Evolutionary conservation across 2,329 filamentous ascomycete genomes (phyloP).

Genomic region (Thelonectria blattea): DNA sequence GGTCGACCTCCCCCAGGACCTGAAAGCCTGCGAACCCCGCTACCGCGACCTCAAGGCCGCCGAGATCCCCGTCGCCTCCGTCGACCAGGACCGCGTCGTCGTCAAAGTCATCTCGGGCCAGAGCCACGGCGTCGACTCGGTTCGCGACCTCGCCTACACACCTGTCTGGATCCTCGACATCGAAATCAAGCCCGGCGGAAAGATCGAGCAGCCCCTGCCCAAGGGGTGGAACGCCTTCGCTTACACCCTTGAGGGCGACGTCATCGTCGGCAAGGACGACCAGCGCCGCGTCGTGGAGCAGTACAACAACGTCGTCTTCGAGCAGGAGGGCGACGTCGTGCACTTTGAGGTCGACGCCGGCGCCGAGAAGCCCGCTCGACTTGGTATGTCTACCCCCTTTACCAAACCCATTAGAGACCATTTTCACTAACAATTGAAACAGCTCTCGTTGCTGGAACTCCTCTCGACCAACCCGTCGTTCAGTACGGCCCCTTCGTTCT

Average conservation of each 20-base stretch:
- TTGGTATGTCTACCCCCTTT: constrained; percentile 44
- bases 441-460: constrained; percentile 78
- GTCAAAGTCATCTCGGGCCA: constrained; percentile 92
- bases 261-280: constrained; percentile 63
- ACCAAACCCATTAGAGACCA: no score
- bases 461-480: constrained; percentile 79
- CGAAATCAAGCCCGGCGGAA: constrained; percentile 78
- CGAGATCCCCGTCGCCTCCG: constrained; percentile 79
- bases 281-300: constrained; percentile 63
- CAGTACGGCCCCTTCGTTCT: constrained; percentile 90
- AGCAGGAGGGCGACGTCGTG: constrained; percentile 77
- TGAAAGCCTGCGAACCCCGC: constrained; percentile 89
- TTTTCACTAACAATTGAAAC: no score
- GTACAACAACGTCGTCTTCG: constrained; percentile 91
- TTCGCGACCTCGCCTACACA: constrained; percentile 92
- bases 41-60: constrained; percentile 82
- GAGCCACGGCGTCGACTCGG: constrained; percentile 81
- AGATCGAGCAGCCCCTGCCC: constrained; percentile 76
- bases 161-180: constrained; percentile 96
- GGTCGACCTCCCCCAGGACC: constrained; percentile 83
- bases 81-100: constrained; percentile 74
- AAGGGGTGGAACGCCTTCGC: constrained; percentile 88
- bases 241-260: constrained; percentile 80
- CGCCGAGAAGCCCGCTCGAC: constrained; percentile 63
- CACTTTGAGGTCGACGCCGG: constrained; percentile 71